Conservation (phyloP, 2,329 filamentous ascomycete genomes). For the Trichoderma sp. region DNA sequence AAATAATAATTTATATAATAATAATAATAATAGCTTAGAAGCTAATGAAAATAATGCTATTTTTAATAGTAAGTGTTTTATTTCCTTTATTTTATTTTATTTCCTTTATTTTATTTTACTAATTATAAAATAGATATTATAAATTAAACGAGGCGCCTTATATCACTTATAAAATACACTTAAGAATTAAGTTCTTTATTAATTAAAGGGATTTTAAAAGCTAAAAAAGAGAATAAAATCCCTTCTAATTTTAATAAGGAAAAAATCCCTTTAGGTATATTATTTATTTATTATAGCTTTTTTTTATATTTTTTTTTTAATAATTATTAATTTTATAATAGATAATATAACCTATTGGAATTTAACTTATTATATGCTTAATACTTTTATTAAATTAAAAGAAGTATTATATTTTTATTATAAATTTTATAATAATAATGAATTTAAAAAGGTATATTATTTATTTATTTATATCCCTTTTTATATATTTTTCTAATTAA, state of each 20-base stretch:
- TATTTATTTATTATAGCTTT: neutral
- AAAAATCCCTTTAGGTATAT: neutral
- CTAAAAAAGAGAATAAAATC: too few relatives aligned
- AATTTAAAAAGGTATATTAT: neutral
- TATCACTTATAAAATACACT: neutral
- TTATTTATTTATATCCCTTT: neutral
- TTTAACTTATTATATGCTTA: neutral
- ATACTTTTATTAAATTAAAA: neutral
- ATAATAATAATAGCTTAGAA: neutral
- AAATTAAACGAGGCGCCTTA: too few relatives aligned
- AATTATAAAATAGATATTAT: neutral
- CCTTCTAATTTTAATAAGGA: neutral
- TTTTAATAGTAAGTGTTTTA: too few relatives aligned
- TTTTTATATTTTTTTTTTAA: neutral
- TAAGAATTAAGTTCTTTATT: neutral
- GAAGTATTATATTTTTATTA: neutral
- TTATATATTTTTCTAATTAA: neutral
- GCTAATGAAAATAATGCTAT: too few relatives aligned
- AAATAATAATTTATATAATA: neutral
- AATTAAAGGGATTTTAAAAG: neutral
- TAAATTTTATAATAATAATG: neutral
- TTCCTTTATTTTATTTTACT: too few relatives aligned
- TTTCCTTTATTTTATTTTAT: too few relatives aligned
- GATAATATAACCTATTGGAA: neutral
- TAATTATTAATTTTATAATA: neutral